Evolutionary conservation across 2,329 filamentous ascomycete genomes (phyloP), one percentile per base, ranked within the genome.

Genomic region (Neobulgaria alba): DNA sequence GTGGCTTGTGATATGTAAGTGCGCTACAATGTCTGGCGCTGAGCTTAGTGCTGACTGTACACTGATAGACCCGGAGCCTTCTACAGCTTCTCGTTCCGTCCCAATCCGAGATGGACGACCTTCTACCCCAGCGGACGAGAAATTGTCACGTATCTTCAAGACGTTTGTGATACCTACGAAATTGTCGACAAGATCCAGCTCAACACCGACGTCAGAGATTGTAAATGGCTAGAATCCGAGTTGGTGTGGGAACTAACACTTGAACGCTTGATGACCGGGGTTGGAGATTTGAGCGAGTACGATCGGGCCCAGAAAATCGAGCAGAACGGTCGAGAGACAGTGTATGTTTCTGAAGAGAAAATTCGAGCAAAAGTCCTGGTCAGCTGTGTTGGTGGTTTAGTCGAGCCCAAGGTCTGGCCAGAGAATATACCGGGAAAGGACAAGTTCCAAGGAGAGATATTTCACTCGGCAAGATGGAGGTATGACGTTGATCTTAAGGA

Each of bases 341-440:
- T 74, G 4, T 72, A 70, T 43, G 57, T 68, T 2, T 62, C 66
- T 37, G 67, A 66, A 14, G 74, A 78, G 49, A 65, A 62, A 12
- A 63, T 77, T 19, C 63, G 67, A 36, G 66, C 71, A 17, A 75
- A 75, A 51, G 57, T 76, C n/a, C 61, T 78, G 14, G 59, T 74
- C 40, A 73, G 67, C 48, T 66, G 65, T 33, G 73, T 74, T 12
- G 75, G 75, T 10, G 71, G 67, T 1, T 57, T 79, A 4, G 70
- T 76, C 0, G 70, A 77, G 42, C 75, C 74, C 81, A 85, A 60
- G 83, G 82, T 51, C 71, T 61, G 81, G 2, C 79, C 79, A 0
- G 62, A 77, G 19, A n/a, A n/a, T n/a, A 79, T n/a, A n/a, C n/a
- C n/a, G n/a, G n/a, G n/a, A n/a, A n/a, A n/a, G n/a, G n/a, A n/a